Evolutionary conservation across 257 asterid genomes (phyloP).

Genomic region (Forsythia viridissima): DNA sequence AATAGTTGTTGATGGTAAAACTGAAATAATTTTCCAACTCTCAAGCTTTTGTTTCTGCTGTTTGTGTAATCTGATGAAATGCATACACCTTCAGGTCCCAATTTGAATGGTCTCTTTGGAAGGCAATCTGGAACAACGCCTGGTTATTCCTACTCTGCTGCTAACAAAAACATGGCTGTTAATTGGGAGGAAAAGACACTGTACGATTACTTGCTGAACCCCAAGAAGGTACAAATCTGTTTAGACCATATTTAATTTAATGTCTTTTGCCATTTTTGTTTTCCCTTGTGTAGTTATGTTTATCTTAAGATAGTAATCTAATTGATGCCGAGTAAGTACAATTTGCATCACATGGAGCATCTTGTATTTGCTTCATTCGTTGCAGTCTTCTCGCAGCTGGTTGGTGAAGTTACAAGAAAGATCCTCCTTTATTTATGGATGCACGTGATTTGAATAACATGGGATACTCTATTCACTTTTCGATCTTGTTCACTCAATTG

Average conservation of each 20-base stretch:
- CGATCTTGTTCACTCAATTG: neutral
- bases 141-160: constrained; percentile 82
- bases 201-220: constrained; percentile 79
- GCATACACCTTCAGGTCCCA: constrained; percentile 54
- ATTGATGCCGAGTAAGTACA: neutral
- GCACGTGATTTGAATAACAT: no score
- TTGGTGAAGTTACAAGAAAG: neutral
- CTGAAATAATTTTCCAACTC: neutral
- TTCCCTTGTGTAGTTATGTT: neutral
- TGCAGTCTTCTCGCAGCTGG: neutral
- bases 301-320: neutral
- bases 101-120: constrained; percentile 81
- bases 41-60: neutral
- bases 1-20: neutral
- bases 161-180: constrained; percentile 86
- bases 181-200: constrained; percentile 74
- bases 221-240: constrained; percentile 61
- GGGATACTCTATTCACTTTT: neutral
- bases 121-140: constrained; percentile 85
- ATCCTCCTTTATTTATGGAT: no score
- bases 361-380: no score
- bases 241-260: neutral
- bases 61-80: constrained; percentile 10
- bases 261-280: neutral
- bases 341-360: neutral